Percentiles rank a stretch among this genome's conserved stretches.
These are phyloP conservation scores for Limonium bicolor DNA, from an alignment of 148 eudicot genomes.

Conservation along the genomic window DNA sequence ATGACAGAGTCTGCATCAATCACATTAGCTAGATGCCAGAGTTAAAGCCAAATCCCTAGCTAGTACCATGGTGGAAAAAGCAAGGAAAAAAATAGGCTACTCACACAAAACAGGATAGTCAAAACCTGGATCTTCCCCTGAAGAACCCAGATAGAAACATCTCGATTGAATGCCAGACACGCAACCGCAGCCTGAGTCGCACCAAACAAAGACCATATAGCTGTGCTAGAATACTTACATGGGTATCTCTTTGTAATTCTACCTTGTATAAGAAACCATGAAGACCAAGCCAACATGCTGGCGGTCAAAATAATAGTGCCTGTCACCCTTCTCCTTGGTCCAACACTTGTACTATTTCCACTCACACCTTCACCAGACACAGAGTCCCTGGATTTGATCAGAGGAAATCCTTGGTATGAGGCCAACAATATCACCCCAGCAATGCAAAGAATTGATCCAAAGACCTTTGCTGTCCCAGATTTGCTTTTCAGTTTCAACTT, in stretches of 20 bases:
- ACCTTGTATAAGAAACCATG: conserved; percentile 66
- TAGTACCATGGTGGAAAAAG: too few relatives aligned
- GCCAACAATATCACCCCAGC: conserved; percentile 39
- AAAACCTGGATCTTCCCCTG: conserved; percentile 40
- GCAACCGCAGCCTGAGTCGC: conserved; percentile 40
- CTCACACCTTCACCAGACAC: conserved; percentile 1
- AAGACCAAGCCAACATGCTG: conserved; percentile 48
- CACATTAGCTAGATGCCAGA: too few relatives aligned
- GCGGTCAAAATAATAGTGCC: conserved; percentile 33
- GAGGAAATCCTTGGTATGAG: conserved; percentile 42
- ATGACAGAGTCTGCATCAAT: too few relatives aligned
- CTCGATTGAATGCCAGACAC: conserved; percentile 23
- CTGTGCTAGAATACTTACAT: conserved; percentile 44
- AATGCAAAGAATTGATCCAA: conserved; percentile 38
- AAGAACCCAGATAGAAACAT: conserved; percentile 36
- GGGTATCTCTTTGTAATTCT: conserved; percentile 47
- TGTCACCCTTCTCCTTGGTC: conserved; percentile 19
- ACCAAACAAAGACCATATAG: conserved; percentile 42
- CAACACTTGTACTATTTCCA: conserved; percentile 1
- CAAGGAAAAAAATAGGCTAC: too few relatives aligned
- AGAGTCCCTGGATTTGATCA: conserved; percentile 10
- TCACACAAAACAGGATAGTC: conserved; percentile 42
- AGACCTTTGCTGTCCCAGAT: conserved; percentile 44
- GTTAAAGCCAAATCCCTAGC: too few relatives aligned
- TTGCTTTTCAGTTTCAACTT: conserved; percentile 32